Evolutionary conservation across 441 rosid genomes (phyloP).

Genomic region (Gossypium trilobum): DNA sequence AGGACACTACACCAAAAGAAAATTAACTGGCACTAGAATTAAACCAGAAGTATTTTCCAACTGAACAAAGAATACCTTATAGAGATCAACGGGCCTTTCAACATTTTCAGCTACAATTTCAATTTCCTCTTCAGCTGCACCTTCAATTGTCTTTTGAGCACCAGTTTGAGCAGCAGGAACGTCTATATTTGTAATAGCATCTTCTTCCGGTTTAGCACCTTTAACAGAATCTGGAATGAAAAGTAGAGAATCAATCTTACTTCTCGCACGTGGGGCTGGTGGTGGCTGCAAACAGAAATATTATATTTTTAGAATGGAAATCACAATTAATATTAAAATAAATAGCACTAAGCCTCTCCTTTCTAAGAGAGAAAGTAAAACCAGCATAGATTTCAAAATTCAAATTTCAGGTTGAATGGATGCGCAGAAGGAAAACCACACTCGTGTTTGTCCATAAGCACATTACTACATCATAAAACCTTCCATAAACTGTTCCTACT

Average conservation of each 20-base stretch:
- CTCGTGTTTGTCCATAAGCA: neutral
- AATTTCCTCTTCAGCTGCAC: constrained; percentile 32
- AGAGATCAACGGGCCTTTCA: constrained; percentile 94
- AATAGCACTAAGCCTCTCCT: neutral
- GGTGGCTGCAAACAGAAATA: constrained; percentile 52
- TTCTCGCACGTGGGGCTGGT: constrained; percentile 62
- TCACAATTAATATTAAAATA: neutral
- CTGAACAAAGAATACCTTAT: constrained; percentile 53
- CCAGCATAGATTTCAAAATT: neutral
- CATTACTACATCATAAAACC: neutral
- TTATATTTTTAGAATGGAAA: constrained; percentile 15
- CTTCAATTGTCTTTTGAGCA: constrained; percentile 25
- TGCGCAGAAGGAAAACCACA: neutral
- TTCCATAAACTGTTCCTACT: neutral
- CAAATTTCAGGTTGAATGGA: neutral
- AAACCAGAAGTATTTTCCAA: neutral
- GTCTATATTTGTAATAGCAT: constrained; percentile 26
- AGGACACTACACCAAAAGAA: neutral
- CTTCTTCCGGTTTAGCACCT: constrained; percentile 37
- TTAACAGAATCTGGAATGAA: constrained; percentile 62
- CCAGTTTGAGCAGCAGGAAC: constrained; percentile 17
- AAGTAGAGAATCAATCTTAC: constrained; percentile 80
- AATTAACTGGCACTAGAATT: neutral
- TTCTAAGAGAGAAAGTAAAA: neutral
- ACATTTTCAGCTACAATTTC: constrained; percentile 61